phyloP scores from a whole-genome alignment of 768 basidiomycete species.

The Termitomyces sp. region DNA sequence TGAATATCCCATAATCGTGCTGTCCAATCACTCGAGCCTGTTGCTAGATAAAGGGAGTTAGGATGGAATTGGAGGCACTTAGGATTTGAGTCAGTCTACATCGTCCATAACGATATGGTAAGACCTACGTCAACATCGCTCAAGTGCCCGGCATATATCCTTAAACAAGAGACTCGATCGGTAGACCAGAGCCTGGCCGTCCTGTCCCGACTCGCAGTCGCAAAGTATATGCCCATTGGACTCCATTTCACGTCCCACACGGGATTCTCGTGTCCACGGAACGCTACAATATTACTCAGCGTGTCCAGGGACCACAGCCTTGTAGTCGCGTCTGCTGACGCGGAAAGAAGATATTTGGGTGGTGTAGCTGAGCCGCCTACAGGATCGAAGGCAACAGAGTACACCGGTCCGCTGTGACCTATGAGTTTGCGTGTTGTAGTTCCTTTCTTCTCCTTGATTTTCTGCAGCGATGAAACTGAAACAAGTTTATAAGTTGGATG shows the following conservation, averaged over 20 bases:
- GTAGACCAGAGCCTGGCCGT: constrained; percentile 97
- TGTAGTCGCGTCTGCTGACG: constrained; percentile 87
- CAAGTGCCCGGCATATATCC: constrained; percentile 94
- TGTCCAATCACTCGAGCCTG: constrained; percentile 95
- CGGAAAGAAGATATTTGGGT: constrained; percentile 84
- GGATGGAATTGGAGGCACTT: constrained; percentile 97
- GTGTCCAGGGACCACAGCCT: constrained; percentile 97
- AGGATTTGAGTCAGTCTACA: background rate
- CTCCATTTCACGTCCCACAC: constrained; percentile 99
- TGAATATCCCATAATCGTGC: constrained; percentile 99
- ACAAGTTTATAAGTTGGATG: background rate
- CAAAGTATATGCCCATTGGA: constrained; percentile 97
- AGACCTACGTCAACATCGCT: constrained; percentile 92
- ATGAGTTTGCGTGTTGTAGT: constrained; percentile 90
- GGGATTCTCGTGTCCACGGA: constrained; percentile 93
- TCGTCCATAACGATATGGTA: background rate
- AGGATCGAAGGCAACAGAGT: constrained; percentile 92
- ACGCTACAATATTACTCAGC: constrained; percentile 88
- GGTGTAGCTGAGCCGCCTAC: constrained; percentile 79
- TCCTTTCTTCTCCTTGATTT: constrained; percentile 77
- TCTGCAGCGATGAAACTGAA: constrained; percentile 53
- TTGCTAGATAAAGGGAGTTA: constrained; percentile 94
- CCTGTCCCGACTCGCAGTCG: constrained; percentile 88
- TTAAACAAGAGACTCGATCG: constrained; percentile 77
- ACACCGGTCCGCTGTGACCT: constrained; percentile 96